Percentiles rank a stretch among this genome's conserved stretches.
Evolutionary conservation across 2,329 filamentous ascomycete genomes (phyloP).

Genomic region (Fusarium liriodendri): DNA sequence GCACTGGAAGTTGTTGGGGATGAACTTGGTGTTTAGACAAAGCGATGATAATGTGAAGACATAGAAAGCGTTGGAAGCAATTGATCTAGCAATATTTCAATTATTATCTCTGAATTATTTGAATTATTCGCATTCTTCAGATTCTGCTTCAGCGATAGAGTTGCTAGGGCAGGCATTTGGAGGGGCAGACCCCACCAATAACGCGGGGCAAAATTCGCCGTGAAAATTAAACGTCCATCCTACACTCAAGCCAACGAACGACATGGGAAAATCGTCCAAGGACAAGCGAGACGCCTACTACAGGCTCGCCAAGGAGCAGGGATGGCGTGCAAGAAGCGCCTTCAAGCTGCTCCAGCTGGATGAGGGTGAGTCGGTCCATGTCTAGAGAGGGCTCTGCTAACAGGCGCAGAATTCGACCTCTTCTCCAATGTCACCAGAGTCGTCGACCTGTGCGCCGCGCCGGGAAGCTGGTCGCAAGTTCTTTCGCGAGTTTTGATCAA

Average conservation of each 20-base stretch:
- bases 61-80: background rate
- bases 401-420: conserved; percentile 82
- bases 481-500: conserved; percentile 93
- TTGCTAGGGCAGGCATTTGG: background rate
- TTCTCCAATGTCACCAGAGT: conserved; percentile 92
- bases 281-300: conserved; percentile 99
- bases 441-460: conserved; percentile 94
- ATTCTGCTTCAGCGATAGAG: background rate
- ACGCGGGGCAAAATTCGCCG: conserved; percentile 45
- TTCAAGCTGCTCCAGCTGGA: conserved; percentile 98
- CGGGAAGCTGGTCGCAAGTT: conserved; percentile 97
- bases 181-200: conserved; percentile 26
- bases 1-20: conserved; percentile 72
- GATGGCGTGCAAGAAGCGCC: conserved; percentile 94
- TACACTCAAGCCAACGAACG: conserved; percentile 37
- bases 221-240: conserved; percentile 31
- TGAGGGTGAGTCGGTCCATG: conserved; percentile 63
- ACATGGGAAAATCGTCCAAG: conserved; percentile 97
- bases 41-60: background rate
- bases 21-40: conserved; percentile 52
- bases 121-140: background rate
- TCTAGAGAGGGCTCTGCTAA: conserved; percentile 14
- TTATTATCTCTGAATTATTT: background rate
- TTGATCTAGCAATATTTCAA: background rate
- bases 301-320: conserved; percentile 96